Base-by-base conservation (phyloP, 2,329 filamentous ascomycete species). In the Aaosphaeria arxii region DNA sequence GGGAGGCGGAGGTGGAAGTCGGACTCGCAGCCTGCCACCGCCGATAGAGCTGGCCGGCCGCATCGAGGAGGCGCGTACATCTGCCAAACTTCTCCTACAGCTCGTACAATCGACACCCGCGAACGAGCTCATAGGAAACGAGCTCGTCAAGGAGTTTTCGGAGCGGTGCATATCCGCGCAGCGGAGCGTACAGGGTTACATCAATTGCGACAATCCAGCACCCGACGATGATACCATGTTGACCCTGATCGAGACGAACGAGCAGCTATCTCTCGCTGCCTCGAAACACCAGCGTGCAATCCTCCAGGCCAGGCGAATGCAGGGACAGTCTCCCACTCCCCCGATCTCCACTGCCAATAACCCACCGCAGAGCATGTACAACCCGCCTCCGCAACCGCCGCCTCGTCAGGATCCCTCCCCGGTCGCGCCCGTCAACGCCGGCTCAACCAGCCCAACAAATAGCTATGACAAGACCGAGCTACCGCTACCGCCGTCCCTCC, bases 211-310 rank as follows among this genome's bases (percentile, higher is more conserved):
- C 48, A 82, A 89, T 64, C 91, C 92, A 0, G 67, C 82, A 1
- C 91, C 92, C 0, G 94, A 97, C 69, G 92, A 96, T 62, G 87
- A 96, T 57, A 97, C 92, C 1, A 90, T 97, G 81, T 85, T 94
- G 65, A 91, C 85, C 11, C 76, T 99, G 52, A 96, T 99, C 62
- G 91, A 96, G 70, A 94, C 90, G 11, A 96, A 95, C 66, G 94
- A 97, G 70, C 88, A 92, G 65, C 77, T 99, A 30, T 88, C 89
- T 51, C 83, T 88, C 40, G 86, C 91, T 0, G 78, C 92, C 38
- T 94, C 85, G 54, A 85, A 90, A 64, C 89, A 96, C 69, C 89
- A 95, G 70, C 84, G 91, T 46, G 87, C 90, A 7, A 75, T 95
- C 38, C 74, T 86, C 5, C 74, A 79, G 51, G 83, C 82, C 6